phyloP scores from a whole-genome alignment of 306 rosid species.

The Trifolium repens region DNA sequence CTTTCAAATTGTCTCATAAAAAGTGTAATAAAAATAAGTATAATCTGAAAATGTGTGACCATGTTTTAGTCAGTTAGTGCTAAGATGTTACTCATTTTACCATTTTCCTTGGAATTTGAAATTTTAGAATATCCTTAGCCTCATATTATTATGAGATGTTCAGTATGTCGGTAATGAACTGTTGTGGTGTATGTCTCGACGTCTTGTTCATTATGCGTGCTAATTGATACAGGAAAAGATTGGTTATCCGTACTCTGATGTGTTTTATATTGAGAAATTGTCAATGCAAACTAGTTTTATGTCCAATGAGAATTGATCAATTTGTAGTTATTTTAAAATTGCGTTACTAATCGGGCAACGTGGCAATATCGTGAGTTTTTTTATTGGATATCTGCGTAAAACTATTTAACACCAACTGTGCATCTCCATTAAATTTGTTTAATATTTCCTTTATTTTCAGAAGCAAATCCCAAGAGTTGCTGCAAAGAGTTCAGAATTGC shows the following conservation, averaged over 20 bases:
- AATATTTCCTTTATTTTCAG: conserved; percentile 53
- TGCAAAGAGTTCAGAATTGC: conserved; percentile 75
- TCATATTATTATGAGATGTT: not conserved
- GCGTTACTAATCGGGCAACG: too few species aligned
- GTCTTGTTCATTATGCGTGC: conserved; percentile 8
- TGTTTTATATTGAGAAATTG: not conserved
- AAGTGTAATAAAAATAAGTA: too few species aligned
- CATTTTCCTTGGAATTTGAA: not conserved
- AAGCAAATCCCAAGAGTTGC: conserved; percentile 62
- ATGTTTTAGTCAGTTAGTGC: not conserved
- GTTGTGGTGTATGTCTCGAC: not conserved
- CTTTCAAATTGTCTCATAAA: not conserved
- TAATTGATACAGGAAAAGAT: not conserved
- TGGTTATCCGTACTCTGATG: conserved; percentile 30
- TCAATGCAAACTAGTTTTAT: not conserved
- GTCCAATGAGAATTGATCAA: not conserved
- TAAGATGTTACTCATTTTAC: not conserved
- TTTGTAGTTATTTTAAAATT: not conserved
- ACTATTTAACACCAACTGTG: not conserved
- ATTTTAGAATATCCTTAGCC: not conserved
- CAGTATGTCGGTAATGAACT: not conserved
- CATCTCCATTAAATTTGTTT: conserved; percentile 9
- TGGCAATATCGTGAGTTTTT: not conserved
- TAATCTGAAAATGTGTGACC: too few species aligned
- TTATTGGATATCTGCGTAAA: not conserved